These are phyloP conservation scores for Jaenimonas drosophilae DNA, from an alignment of 208 protist genomes.

Conservation along the genomic window DNA sequence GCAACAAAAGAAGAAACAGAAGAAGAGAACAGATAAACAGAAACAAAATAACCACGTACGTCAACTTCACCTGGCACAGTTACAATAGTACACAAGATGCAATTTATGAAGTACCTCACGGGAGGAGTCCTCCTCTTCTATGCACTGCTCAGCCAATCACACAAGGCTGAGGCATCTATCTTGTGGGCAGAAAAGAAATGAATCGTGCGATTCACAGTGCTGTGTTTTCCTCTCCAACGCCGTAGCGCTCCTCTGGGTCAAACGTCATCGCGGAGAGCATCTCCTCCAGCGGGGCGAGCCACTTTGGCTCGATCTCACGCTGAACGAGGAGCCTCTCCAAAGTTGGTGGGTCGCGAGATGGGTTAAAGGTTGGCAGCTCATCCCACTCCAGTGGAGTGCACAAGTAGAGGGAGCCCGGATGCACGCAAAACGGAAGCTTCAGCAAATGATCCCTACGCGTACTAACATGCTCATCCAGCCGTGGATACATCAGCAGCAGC, in stretches of 20 bases:
- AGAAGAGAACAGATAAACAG: slow-evolving; percentile 4
- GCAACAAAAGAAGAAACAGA: not conserved
- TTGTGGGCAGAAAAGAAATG: not conserved
- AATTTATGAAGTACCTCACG: no score
- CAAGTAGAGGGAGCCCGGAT: slow-evolving; percentile 86
- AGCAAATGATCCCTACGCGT: slow-evolving; percentile 96
- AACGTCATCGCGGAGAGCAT: slow-evolving; percentile 59
- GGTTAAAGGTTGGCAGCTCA: slow-evolving; percentile 54
- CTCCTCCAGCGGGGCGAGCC: slow-evolving; percentile 37
- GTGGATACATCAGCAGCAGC: slow-evolving; percentile 90
- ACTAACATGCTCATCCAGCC: slow-evolving; percentile 96
- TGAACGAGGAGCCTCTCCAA: slow-evolving; percentile 53
- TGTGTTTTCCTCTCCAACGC: no score
- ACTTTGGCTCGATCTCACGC: slow-evolving; percentile 55
- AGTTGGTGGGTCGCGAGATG: slow-evolving; percentile 50
- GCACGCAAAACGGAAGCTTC: slow-evolving; percentile 98
- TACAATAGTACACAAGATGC: no score
- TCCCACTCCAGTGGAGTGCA: slow-evolving; percentile 82
- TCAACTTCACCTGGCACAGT: no score
- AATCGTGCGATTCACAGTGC: not conserved
- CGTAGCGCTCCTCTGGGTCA: slow-evolving; percentile 39
- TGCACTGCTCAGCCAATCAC: no score
- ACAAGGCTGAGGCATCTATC: not conserved
- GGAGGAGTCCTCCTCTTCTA: no score
- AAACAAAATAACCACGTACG: no score